Evolutionary conservation across 805 yeast genomes (phyloP).

Genomic region (Priceomyces fermenticarens): DNA sequence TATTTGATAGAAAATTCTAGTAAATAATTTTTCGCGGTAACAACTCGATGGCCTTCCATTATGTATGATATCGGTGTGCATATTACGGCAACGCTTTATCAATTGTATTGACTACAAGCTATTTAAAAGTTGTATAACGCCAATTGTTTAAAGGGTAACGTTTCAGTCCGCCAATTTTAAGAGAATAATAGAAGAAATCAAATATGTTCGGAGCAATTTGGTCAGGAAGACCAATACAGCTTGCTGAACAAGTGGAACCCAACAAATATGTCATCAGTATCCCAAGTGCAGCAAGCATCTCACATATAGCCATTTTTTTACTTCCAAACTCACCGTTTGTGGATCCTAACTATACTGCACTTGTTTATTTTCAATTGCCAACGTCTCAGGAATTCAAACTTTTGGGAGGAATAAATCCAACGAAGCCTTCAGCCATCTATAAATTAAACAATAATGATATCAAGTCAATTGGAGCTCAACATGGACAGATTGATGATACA

Average conservation of each 20-base stretch:
- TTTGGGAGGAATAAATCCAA: constrained; percentile 57
- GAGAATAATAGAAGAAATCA: too few relatives aligned
- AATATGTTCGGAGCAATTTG: constrained; percentile 73
- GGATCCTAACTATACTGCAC: constrained; percentile 73
- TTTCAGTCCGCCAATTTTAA: too few relatives aligned
- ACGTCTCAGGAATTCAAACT: constrained; percentile 57
- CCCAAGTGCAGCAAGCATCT: constrained; percentile 60
- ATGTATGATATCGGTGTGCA: background rate
- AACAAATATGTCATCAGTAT: constrained; percentile 65
- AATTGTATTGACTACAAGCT: too few relatives aligned
- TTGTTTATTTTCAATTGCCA: constrained; percentile 85
- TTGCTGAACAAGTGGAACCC: constrained; percentile 65
- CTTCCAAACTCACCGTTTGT: constrained; percentile 70
- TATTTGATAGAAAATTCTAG: background rate
- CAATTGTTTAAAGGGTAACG: background rate
- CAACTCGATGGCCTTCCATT: background rate
- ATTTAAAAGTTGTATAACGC: too few relatives aligned
- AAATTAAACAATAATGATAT: constrained; percentile 53
- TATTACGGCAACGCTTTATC: background rate
- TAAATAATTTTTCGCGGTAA: too few relatives aligned
- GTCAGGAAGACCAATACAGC: constrained; percentile 61
- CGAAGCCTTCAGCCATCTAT: constrained; percentile 90
- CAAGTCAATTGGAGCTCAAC: constrained; percentile 32
- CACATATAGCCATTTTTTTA: constrained; percentile 80
- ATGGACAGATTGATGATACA: constrained; percentile 28